Evolutionary conservation across 768 basidiomycete genomes (phyloP), one percentile per base, ranked within the genome.

Genomic region (Suillus subluteus): DNA sequence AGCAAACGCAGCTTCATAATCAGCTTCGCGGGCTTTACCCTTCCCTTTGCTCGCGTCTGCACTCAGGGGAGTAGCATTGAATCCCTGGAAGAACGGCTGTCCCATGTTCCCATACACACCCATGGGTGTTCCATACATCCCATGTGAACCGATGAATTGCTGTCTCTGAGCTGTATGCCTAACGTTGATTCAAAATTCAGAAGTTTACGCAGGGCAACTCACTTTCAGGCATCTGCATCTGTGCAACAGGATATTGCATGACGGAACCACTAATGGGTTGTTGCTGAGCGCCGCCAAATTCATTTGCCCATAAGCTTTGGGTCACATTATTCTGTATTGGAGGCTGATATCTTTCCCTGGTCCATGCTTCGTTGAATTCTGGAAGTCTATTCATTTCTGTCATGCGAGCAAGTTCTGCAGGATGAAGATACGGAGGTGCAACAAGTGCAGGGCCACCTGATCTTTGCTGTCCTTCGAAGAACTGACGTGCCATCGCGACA

Each of bases 1-100:
- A 13, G 88, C 89, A 77, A 95, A 94, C 12, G 92, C 93, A n/a
- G 90, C 90, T 70, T 95, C 93, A 65, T 94, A 93, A 75, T 93
- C 93, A 5, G 85, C 86, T 62, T 94, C 91, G 65, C 86, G 83
- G 21, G 82, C 87, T 74, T 94, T 96, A 2, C 91, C 93, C 75
- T 97, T 98, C 16, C 88, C 91, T 71, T 89, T 87, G 15, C 26
- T 41, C 26, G 38, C 26, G 61, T 79, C 68, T 62, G 71, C 54
- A 67, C 70, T 55, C 40, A 72, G 70, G 68, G 67, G 65, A 61
- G 73, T 62, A 62, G 72, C 68, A 62, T 71, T 74, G 66, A 74
- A 68, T 40, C 56, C 50, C 65, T 82, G 80, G 62, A 78, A 77
- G 73, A 82, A 76, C 21, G 73, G 67, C 26, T 78, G 72, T 35